These are phyloP conservation scores for Lotus japonicus DNA, from an alignment of 306 rosid species.

Conservation along the genomic window DNA sequence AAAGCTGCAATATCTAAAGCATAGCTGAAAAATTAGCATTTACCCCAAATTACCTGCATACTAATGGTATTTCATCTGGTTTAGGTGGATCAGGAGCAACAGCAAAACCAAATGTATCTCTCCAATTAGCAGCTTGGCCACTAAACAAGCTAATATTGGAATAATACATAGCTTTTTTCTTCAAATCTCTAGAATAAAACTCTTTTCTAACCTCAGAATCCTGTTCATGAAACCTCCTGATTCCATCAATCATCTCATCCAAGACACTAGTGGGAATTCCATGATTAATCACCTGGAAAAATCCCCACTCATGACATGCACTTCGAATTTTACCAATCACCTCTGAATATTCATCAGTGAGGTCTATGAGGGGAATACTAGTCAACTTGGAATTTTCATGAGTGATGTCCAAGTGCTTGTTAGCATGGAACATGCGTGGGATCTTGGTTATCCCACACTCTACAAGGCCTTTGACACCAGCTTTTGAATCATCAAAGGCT, in stretches of 20 bases:
- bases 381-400: neutral
- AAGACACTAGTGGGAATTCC: conserved; percentile 25
- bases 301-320: conserved; percentile 34
- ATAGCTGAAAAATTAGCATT: too few relatives aligned
- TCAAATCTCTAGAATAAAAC: conserved; percentile 19
- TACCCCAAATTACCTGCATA: conserved; percentile 18
- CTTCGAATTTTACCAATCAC: conserved; percentile 1
- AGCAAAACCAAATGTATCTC: conserved; percentile 38
- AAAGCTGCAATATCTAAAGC: too few relatives aligned
- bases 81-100: conserved; percentile 31
- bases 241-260: conserved; percentile 35
- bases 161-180: conserved; percentile 17
- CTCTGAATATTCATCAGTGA: conserved; percentile 11
- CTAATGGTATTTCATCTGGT: conserved; percentile 26
- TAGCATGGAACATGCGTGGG: conserved; percentile 35
- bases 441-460: conserved; percentile 34
- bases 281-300: conserved; percentile 44
- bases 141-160: conserved; percentile 32
- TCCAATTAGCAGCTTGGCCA: conserved; percentile 42
- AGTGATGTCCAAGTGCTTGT: neutral
- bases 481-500: conserved; percentile 40
- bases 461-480: conserved; percentile 38
- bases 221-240: conserved; percentile 42
- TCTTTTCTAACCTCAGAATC: conserved; percentile 24
- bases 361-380: conserved; percentile 23